A percentile compares a stretch with the other conserved stretches of the same genome.
These are phyloP conservation scores for Venturia asperata DNA, from an alignment of 2,329 filamentous ascomycete genomes.

Conservation along the genomic window DNA sequence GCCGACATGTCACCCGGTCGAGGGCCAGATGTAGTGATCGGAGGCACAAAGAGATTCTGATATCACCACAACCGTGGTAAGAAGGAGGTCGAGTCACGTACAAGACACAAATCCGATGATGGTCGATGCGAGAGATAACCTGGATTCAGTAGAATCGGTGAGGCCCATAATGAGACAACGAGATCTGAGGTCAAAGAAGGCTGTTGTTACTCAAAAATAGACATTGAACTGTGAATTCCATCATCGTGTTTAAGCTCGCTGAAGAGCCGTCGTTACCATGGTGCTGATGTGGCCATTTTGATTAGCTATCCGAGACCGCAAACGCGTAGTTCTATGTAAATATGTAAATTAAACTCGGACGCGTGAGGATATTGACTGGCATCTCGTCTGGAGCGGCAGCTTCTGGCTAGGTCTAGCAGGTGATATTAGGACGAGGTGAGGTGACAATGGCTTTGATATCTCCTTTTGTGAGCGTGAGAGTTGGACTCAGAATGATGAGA, in stretches of 20 bases:
- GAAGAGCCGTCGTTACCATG: background rate
- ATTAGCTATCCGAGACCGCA: background rate
- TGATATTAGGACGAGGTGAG: background rate
- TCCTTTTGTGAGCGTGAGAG: too few species aligned
- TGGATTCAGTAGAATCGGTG: constrained; percentile 26
- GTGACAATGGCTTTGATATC: background rate
- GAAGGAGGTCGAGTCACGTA: background rate
- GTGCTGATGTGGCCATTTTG: background rate
- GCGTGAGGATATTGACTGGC: background rate
- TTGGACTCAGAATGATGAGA: too few species aligned
- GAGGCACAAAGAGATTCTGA: background rate
- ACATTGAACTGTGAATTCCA: background rate
- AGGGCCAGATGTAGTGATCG: background rate
- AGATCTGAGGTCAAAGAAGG: background rate
- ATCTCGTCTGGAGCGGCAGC: background rate
- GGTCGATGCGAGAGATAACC: constrained; percentile 29
- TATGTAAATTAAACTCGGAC: background rate
- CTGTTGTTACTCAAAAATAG: background rate
- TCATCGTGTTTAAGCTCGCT: background rate
- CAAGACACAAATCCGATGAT: constrained; percentile 37
- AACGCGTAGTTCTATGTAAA: background rate
- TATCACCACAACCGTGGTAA: background rate
- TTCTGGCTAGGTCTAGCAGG: background rate
- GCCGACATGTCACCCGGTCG: background rate
- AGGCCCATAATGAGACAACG: constrained; percentile 26